phyloP scores from a whole-genome alignment of 2,329 filamentous ascomycete genomes.

The Penicillium sp. region DNA sequence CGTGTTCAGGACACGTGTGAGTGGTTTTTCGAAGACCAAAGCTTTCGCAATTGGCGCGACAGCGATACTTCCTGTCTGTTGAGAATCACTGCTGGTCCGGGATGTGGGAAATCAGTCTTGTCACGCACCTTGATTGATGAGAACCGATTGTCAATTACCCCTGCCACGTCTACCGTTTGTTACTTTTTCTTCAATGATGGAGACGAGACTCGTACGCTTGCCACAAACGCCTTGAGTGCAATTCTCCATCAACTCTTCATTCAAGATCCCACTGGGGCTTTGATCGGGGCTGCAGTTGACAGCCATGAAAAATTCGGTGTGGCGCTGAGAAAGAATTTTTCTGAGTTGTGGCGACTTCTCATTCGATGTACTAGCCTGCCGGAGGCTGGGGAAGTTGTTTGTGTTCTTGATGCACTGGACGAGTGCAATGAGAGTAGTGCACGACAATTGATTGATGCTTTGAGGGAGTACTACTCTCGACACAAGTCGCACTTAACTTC shows the following conservation, averaged over 20 bases:
- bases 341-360: background rate
- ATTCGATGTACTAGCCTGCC: background rate
- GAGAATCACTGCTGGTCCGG: conserved; percentile 36
- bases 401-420: background rate
- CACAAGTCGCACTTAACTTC: background rate
- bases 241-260: background rate
- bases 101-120: conserved; percentile 39
- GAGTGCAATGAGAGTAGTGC: background rate
- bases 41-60: conserved; percentile 30
- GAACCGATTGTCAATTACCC: conserved; percentile 16
- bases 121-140: conserved; percentile 31
- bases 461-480: background rate
- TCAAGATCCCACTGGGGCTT: background rate
- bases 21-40: conserved; percentile 32
- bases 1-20: conserved; percentile 33
- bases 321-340: background rate
- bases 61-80: conserved; percentile 20
- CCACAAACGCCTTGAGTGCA: background rate
- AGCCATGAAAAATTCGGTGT: background rate
- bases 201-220: conserved; percentile 19
- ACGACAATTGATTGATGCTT: background rate
- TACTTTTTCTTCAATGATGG: conserved; percentile 41
- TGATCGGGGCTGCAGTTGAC: background rate
- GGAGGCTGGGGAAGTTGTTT: background rate
- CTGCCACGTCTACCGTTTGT: conserved; percentile 25